phyloP scores from a whole-genome alignment of 1,284 basidiomycete genomes.

The Heliocybe sulcata region DNA sequence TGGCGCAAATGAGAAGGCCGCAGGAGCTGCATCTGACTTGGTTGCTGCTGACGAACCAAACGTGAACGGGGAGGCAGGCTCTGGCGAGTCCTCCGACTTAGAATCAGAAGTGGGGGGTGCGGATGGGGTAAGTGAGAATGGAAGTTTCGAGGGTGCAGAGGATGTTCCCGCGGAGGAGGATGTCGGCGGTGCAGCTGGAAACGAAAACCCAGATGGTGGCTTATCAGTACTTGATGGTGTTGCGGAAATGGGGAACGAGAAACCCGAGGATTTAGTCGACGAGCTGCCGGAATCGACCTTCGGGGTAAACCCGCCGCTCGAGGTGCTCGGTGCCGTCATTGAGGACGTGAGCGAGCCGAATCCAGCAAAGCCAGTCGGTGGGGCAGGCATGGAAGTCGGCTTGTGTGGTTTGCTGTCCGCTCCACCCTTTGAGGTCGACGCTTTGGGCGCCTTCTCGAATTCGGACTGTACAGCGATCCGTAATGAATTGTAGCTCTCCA shows the following conservation, averaged over 20 bases:
- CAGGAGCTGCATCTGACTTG: neutral
- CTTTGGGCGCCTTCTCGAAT: conserved; percentile 14
- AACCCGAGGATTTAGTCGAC: neutral
- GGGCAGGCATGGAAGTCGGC: conserved; percentile 37
- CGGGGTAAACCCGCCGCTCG: conserved; percentile 8
- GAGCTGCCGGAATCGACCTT: conserved; percentile 6
- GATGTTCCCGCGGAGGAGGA: neutral
- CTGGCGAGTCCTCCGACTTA: neutral
- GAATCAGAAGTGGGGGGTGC: neutral
- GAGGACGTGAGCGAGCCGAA: conserved; percentile 10
- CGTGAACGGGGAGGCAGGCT: neutral
- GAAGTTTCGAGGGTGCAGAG: neutral
- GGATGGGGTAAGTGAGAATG: neutral
- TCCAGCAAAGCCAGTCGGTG: conserved; percentile 25
- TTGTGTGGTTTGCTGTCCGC: no score
- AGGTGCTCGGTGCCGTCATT: neutral
- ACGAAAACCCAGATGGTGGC: neutral
- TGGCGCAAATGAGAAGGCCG: neutral
- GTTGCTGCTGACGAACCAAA: neutral
- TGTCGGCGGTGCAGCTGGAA: neutral
- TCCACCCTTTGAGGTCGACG: no score
- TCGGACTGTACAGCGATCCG: conserved; percentile 52
- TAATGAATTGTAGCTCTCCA: conserved; percentile 61
- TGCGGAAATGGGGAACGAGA: neutral
- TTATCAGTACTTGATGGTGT: conserved; percentile 8